phyloP scores from a whole-genome alignment of 2,329 filamentous ascomycete species.

The Xylaria multiplex region DNA sequence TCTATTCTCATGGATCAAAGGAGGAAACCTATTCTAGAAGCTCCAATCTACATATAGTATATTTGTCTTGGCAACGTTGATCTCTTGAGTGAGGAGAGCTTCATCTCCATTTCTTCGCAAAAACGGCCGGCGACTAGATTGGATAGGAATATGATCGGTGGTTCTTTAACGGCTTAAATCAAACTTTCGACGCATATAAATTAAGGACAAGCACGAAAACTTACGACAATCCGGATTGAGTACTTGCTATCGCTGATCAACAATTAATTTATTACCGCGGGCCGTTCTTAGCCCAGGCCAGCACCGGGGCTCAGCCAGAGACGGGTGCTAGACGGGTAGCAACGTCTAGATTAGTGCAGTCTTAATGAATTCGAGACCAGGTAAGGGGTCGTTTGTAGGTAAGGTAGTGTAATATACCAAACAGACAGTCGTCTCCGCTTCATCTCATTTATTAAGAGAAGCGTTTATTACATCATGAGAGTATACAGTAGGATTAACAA shows the following conservation, averaged over 20 bases:
- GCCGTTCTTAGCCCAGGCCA: not conserved
- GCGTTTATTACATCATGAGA: not conserved
- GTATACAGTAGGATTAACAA: not conserved
- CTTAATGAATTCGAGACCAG: not conserved
- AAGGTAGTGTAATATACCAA: not conserved
- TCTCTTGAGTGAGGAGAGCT: not conserved
- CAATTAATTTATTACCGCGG: not conserved
- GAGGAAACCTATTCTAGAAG: constrained; percentile 4
- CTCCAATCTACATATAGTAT: not conserved
- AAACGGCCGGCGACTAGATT: not conserved
- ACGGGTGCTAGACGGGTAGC: not conserved
- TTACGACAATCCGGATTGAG: not conserved
- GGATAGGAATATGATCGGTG: not conserved
- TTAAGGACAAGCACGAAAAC: constrained; percentile 6
- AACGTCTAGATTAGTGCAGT: not conserved
- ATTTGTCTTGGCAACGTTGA: constrained; percentile 12
- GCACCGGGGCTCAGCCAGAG: not conserved
- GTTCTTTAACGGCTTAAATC: not conserved
- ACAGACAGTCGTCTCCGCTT: not conserved
- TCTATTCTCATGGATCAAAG: constrained; percentile 7
- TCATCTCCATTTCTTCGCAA: not conserved
- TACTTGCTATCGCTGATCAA: constrained; percentile 10
- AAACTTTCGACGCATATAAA: not conserved
- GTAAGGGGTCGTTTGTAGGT: not conserved
- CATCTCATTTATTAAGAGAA: not conserved